phyloP scores from a whole-genome alignment of 2,329 filamentous ascomycete genomes.

The Apiospora phragmitis region DNA sequence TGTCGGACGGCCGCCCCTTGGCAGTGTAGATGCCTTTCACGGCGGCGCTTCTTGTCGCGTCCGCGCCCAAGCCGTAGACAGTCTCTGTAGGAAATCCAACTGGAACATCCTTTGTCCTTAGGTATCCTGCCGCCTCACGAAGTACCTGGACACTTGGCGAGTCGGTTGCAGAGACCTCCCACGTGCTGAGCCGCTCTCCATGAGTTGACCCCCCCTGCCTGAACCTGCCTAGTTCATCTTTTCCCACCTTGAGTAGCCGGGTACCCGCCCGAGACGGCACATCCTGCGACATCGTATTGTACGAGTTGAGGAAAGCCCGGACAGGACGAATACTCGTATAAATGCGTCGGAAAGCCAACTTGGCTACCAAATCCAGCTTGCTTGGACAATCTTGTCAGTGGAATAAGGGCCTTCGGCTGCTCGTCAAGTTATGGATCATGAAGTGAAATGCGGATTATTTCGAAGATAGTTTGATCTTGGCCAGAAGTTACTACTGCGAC shows the following conservation, averaged over 20 bases:
- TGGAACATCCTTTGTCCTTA: constrained; percentile 68
- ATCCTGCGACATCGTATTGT: constrained; percentile 32
- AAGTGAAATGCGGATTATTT: neutral
- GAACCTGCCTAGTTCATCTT: constrained; percentile 27
- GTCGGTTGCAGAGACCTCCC: constrained; percentile 26
- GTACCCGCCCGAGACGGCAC: constrained; percentile 24
- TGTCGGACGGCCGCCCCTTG: constrained; percentile 89
- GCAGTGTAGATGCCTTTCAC: constrained; percentile 91
- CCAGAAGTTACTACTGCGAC: neutral
- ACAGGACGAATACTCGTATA: constrained; percentile 22
- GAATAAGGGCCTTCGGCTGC: neutral
- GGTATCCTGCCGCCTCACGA: constrained; percentile 63
- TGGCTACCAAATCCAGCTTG: constrained; percentile 18
- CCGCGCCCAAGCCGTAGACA: constrained; percentile 94
- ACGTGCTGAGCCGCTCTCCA: constrained; percentile 25
- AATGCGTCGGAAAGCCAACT: constrained; percentile 27
- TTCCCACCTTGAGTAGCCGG: constrained; percentile 24
- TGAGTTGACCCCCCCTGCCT: constrained; percentile 19
- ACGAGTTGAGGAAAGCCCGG: constrained; percentile 27
- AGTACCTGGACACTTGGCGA: constrained; percentile 41
- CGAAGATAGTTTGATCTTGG: neutral
- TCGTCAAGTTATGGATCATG: neutral
- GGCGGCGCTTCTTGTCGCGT: constrained; percentile 81
- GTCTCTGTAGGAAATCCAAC: constrained; percentile 98
- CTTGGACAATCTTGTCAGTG: neutral